Conservation (phyloP, 2,329 filamentous ascomycete genomes). For the Sordariomycetes sp. region DNA sequence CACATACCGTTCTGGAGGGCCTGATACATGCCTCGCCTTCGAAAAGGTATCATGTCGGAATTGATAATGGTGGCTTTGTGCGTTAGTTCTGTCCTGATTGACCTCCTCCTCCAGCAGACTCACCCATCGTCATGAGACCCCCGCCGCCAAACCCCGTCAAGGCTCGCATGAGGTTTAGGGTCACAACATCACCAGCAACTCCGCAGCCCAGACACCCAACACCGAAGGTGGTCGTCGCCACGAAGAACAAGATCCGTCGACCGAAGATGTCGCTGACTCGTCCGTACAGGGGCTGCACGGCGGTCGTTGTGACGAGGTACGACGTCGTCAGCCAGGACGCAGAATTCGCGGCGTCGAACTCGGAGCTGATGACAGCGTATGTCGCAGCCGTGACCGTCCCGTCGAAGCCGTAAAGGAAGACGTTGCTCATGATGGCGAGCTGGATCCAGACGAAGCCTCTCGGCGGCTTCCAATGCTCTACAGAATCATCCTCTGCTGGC, state of each 20-base stretch:
- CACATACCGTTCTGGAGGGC: slow-evolving; percentile 51
- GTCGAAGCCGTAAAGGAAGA: slow-evolving; percentile 60
- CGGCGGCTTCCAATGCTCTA: slow-evolving; percentile 34
- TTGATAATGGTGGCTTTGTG: slow-evolving; percentile 41
- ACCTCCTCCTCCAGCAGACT: slow-evolving; percentile 6
- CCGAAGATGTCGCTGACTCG: slow-evolving; percentile 64
- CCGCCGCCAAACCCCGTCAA: slow-evolving; percentile 62
- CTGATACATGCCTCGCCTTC: slow-evolving; percentile 48
- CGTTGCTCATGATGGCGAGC: slow-evolving; percentile 53
- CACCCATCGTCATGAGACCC: slow-evolving; percentile 62
- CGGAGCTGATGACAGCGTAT: slow-evolving; percentile 66
- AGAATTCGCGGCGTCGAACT: slow-evolving; percentile 62
- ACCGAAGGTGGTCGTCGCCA: slow-evolving; percentile 53
- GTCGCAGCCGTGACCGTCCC: slow-evolving; percentile 65
- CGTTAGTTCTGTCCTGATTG: not conserved
- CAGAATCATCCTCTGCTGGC: not conserved
- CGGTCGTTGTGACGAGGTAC: slow-evolving; percentile 62
- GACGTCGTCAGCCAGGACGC: slow-evolving; percentile 69
- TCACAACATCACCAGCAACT: slow-evolving; percentile 45
- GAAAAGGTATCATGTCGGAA: slow-evolving; percentile 54
- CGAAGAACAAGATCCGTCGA: slow-evolving; percentile 52
- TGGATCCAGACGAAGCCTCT: slow-evolving; percentile 49
- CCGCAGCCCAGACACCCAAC: slow-evolving; percentile 57
- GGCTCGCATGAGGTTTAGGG: slow-evolving; percentile 55
- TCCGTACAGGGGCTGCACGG: slow-evolving; percentile 64